phyloP scores from a whole-genome alignment of 768 basidiomycete genomes.

The Tricholoma sp. region DNA sequence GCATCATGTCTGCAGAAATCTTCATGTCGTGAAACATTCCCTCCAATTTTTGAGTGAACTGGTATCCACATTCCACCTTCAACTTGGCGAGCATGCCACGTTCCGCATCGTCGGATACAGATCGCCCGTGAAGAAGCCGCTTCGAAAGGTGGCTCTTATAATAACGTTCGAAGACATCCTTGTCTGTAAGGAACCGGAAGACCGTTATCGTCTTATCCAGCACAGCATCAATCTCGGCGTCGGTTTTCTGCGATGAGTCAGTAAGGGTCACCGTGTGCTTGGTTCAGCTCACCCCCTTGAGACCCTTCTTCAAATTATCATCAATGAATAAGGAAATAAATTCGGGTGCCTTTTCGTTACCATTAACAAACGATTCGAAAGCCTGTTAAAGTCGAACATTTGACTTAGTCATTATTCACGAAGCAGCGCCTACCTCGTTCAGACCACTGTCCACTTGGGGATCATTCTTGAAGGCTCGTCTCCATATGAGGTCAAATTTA shows the following conservation, averaged over 20 bases:
- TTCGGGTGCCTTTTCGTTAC: slow-evolving; percentile 83
- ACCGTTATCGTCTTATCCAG: slow-evolving; percentile 95
- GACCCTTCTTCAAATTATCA: slow-evolving; percentile 89
- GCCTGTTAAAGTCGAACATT: slow-evolving; percentile 48
- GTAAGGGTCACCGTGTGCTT: not conserved
- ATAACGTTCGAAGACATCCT: slow-evolving; percentile 96
- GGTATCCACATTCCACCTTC: slow-evolving; percentile 92
- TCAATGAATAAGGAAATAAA: slow-evolving; percentile 97
- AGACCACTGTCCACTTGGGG: slow-evolving; percentile 74
- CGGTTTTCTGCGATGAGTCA: slow-evolving; percentile 70
- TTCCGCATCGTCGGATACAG: slow-evolving; percentile 96
- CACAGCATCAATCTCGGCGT: slow-evolving; percentile 81
- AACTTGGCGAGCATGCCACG: slow-evolving; percentile 96
- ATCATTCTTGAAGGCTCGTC: slow-evolving; percentile 63
- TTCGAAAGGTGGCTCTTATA: slow-evolving; percentile 96
- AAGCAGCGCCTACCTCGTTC: slow-evolving; percentile 60
- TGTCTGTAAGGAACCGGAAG: slow-evolving; percentile 91
- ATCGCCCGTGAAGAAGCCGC: slow-evolving; percentile 79
- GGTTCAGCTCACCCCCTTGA: slow-evolving; percentile 73
- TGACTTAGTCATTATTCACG: not conserved
- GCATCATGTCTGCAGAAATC: slow-evolving; percentile 76
- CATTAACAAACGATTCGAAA: slow-evolving; percentile 88
- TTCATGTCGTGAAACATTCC: slow-evolving; percentile 99
- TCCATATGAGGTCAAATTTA: slow-evolving; percentile 77
- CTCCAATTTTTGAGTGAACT: slow-evolving; percentile 96